phyloP scores from a whole-genome alignment of 192 early-diverging fungal species.

The Gamsiella multidivaricata region DNA sequence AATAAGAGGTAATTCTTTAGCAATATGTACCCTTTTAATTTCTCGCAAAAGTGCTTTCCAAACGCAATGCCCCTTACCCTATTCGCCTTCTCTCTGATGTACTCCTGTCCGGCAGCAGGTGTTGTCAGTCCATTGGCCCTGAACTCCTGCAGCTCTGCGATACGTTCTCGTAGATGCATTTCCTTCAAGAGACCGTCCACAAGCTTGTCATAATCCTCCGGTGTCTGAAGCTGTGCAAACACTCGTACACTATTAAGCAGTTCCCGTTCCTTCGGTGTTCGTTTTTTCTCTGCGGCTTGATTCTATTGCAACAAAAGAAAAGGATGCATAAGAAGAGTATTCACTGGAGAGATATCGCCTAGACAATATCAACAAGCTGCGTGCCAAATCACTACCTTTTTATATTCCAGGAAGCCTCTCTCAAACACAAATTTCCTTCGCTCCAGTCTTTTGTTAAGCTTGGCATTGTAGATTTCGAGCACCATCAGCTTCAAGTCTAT shows the following conservation, averaged over 20 bases:
- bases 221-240: constrained; percentile 88
- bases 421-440: constrained; percentile 92
- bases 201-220: constrained; percentile 83
- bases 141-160: constrained; percentile 90
- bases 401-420: constrained; percentile 87
- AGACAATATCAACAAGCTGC: no score
- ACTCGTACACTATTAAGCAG: constrained; percentile 80
- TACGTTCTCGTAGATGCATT: constrained; percentile 78
- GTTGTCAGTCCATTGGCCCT: constrained; percentile 89
- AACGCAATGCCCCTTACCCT: constrained; percentile 30
- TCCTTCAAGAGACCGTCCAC: constrained; percentile 82
- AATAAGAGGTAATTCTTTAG: neutral
- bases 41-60: no score
- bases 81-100: constrained; percentile 73
- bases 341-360: no score
- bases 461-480: constrained; percentile 93
- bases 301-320: constrained; percentile 48
- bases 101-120: constrained; percentile 77
- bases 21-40: neutral
- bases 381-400: no score
- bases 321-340: neutral
- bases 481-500: constrained; percentile 88
- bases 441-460: constrained; percentile 82
- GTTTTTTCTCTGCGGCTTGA: constrained; percentile 81
- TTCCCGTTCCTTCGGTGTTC: constrained; percentile 91